phyloP scores from a whole-genome alignment of 78 protist genomes.

The Guillardia theta region DNA sequence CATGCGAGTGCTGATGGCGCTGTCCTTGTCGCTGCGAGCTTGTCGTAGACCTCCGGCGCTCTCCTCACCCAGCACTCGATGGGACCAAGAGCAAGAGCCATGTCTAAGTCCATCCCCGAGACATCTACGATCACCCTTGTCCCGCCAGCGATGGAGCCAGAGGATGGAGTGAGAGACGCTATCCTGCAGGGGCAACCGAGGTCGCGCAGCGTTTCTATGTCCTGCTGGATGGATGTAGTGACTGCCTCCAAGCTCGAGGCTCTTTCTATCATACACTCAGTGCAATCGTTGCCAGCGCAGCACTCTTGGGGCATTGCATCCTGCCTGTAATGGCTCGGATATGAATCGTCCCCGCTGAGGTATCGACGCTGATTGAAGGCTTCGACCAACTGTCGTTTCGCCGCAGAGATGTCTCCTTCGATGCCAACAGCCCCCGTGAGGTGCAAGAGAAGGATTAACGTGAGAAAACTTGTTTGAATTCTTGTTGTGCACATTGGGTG shows the following conservation, averaged over 20 bases:
- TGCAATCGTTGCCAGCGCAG: not conserved
- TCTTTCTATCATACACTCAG: not conserved
- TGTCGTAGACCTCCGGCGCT: not conserved
- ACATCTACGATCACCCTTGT: not conserved
- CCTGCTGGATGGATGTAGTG: not conserved
- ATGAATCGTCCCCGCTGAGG: too few relatives aligned
- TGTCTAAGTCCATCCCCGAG: not conserved
- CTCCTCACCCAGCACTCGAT: not conserved
- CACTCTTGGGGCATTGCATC: too few relatives aligned
- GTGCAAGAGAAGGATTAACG: too few relatives aligned
- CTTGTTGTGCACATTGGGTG: too few relatives aligned
- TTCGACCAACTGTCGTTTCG: too few relatives aligned
- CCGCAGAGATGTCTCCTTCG: too few relatives aligned
- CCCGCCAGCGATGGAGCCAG: not conserved
- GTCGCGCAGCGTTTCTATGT: not conserved
- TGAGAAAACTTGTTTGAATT: too few relatives aligned
- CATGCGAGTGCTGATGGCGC: not conserved
- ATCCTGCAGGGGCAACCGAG: not conserved
- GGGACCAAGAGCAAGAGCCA: not conserved
- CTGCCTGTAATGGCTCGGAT: too few relatives aligned
- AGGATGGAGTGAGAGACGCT: not conserved
- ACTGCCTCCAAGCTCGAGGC: not conserved
- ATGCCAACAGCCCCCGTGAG: too few relatives aligned
- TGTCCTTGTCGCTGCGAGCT: not conserved
- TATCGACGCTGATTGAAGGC: too few relatives aligned